Conservation (phyloP, 2,329 filamentous ascomycete species). For the Pseudogymnoascus sp. region DNA sequence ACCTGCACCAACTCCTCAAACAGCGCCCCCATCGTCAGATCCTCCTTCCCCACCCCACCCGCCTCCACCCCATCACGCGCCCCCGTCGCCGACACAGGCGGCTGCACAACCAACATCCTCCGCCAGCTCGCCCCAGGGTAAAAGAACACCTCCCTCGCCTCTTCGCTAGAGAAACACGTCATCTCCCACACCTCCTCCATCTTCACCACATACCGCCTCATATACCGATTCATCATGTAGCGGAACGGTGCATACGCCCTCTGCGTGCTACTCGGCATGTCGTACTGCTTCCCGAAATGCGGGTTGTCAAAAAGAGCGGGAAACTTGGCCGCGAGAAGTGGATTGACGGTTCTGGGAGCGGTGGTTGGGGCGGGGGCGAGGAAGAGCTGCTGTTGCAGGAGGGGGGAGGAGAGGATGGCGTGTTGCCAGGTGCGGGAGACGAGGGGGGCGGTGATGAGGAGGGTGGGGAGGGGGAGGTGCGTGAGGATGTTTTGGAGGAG, state of each 20-base stretch:
- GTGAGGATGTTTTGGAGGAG: neutral
- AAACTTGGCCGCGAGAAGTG: neutral
- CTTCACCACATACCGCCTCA: neutral
- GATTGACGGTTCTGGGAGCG: neutral
- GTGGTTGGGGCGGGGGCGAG: neutral
- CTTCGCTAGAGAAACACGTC: neutral
- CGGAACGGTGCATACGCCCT: neutral
- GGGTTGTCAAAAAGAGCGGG: neutral
- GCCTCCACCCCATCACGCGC: neutral
- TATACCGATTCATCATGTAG: neutral
- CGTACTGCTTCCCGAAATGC: neutral
- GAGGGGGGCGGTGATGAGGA: neutral
- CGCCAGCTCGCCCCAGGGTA: neutral
- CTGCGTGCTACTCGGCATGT: neutral
- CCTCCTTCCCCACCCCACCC: neutral
- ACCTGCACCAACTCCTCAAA: slow-evolving; percentile 1
- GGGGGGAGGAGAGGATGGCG: neutral
- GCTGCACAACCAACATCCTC: slow-evolving; percentile 1
- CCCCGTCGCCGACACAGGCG: neutral
- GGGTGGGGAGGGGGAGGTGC: neutral
- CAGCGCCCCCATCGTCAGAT: neutral
- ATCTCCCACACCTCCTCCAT: neutral
- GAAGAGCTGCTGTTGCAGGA: neutral
- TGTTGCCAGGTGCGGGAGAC: neutral
- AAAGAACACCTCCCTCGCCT: neutral